These are phyloP conservation scores for Mycosphaerella arachidis DNA, from an alignment of 2,329 filamentous ascomycete species.

Conservation along the genomic window DNA sequence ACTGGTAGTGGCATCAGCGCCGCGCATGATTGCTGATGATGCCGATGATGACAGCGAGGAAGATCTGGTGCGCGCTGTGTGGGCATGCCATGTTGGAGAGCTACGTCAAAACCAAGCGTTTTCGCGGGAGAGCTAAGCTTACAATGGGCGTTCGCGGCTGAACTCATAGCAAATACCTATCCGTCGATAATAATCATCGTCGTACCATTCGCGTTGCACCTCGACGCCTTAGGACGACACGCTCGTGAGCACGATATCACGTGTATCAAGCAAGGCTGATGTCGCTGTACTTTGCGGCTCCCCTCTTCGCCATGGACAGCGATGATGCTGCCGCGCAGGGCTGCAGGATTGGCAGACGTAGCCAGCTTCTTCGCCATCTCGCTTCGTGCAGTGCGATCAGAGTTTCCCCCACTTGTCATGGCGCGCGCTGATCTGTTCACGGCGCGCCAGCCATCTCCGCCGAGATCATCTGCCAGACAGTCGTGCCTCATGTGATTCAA, in stretches of 20 bases:
- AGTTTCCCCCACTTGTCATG: not conserved
- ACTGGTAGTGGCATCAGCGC: not conserved
- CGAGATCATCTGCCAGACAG: not conserved
- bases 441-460: not conserved
- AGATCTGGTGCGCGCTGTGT: not conserved
- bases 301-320: not conserved
- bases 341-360: not conserved
- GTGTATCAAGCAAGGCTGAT: not conserved
- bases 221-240: not conserved
- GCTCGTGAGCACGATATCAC: not conserved
- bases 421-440: not conserved
- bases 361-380: not conserved
- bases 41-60: not conserved
- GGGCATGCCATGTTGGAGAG: not conserved
- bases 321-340: not conserved
- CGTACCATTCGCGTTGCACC: not conserved
- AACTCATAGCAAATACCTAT: not conserved
- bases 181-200: not conserved
- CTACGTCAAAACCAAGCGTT: conserved; percentile 3
- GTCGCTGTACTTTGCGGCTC: not conserved
- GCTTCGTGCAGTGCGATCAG: not conserved
- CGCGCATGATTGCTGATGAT: not conserved
- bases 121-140: not conserved
- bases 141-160: not conserved
- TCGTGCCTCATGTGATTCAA: not conserved